phyloP scores from a whole-genome alignment of 257 asterid species.

The Solanum okadae region DNA sequence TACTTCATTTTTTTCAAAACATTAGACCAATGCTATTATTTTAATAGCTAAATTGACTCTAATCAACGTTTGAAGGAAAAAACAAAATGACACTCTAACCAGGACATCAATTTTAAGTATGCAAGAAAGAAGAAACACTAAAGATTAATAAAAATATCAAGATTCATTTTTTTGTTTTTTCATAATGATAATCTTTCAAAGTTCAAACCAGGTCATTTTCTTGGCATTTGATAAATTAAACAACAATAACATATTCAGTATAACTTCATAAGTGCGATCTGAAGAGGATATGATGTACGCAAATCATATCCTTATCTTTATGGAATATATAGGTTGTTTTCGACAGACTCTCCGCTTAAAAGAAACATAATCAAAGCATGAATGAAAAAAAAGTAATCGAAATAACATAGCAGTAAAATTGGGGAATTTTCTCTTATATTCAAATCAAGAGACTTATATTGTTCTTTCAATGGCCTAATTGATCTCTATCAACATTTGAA shows the following conservation, averaged over 20 bases:
- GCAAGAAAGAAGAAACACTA: background rate
- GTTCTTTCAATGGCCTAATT: background rate
- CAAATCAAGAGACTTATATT: background rate
- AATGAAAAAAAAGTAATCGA: background rate
- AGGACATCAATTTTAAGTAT: background rate
- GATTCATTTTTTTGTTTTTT: background rate
- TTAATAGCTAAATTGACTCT: background rate
- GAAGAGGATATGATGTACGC: background rate
- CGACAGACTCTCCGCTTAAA: background rate
- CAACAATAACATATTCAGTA: background rate
- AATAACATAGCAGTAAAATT: background rate
- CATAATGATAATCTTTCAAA: background rate
- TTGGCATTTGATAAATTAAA: slow-evolving; percentile 17
- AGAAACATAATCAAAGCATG: background rate
- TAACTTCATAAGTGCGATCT: accelerated
- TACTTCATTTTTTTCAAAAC: background rate
- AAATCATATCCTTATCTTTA: accelerated
- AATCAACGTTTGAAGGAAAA: background rate
- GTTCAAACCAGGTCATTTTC: background rate
- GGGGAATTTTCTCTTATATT: background rate
- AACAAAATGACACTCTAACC: background rate
- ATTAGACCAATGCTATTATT: background rate
- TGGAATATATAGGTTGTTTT: background rate
- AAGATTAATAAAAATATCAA: background rate
- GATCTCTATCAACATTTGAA: background rate